Base-by-base conservation (phyloP, 1,284 basidiomycete genomes). In the Ustanciosporium gigantosporum region DNA sequence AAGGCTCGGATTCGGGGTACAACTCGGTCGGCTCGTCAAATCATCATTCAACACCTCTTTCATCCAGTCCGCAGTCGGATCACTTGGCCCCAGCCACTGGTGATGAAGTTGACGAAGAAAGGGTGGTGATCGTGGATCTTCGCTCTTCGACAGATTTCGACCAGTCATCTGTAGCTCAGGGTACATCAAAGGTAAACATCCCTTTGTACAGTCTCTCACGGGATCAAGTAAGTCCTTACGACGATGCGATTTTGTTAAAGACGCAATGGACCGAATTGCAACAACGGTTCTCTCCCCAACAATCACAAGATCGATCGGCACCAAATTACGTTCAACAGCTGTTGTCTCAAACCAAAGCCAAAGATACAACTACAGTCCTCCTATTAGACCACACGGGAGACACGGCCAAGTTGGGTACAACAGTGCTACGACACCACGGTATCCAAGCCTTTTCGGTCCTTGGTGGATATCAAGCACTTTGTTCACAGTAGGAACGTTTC, bases 251-350 rank as follows among this genome's bases (percentile, higher is more conserved):
- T 4, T 29, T 62, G n/a, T 46, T 62, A 21, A 48, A 44, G 0
- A 52, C 48, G 7, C 59, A 62, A 36, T 57, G 42, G 13, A 52
- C 49, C 34, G 59, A 62, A 32, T 35, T 62, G 27, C 43, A 62
- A 24, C 46, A 50, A 15, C 27, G 52, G 0, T 56, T 62, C 17
- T 35, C 45, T 15, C 34, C 45, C 5, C n/a, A n/a, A n/a, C n/a
- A n/a, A n/a, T n/a, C n/a, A n/a, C n/a, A n/a, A n/a, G n/a, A n/a
- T n/a, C n/a, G n/a, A n/a, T n/a, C n/a, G n/a, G n/a, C n/a, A n/a
- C n/a, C n/a, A n/a, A n/a, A n/a, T n/a, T n/a, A n/a, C n/a, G n/a
- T n/a, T n/a, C n/a, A n/a, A n/a, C n/a, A n/a, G n/a, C n/a, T n/a
- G n/a, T n/a, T n/a, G n/a, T n/a, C n/a, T n/a, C n/a, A n/a, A n/a